Percentiles rank a stretch among this genome's conserved stretches.
These are phyloP conservation scores for Paecilomyces dactylethromorphus DNA, from an alignment of 2,329 filamentous ascomycete genomes.

Conservation along the genomic window DNA sequence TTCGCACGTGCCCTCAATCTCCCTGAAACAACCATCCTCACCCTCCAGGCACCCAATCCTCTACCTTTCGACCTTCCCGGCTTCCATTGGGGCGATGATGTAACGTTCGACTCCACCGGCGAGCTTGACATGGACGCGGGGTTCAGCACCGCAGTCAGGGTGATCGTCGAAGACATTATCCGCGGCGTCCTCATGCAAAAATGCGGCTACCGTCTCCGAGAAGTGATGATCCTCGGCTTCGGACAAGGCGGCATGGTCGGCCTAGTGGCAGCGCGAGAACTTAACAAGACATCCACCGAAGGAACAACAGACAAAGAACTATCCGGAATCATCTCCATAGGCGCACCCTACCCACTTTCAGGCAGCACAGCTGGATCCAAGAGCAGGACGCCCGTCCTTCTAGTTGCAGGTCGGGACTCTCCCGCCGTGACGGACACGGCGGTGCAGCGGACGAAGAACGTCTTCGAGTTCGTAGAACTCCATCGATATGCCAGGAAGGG, in stretches of 20 bases:
- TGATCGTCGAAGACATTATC: slow-evolving; percentile 49
- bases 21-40: slow-evolving; percentile 69
- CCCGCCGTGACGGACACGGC: slow-evolving; percentile 56
- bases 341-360: slow-evolving; percentile 34
- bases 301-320: slow-evolving; percentile 15
- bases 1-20: slow-evolving; percentile 65
- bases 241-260: slow-evolving; percentile 62
- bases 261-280: slow-evolving; percentile 47
- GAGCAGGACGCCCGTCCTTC: slow-evolving; percentile 34
- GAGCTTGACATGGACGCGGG: slow-evolving; percentile 57
- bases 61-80: slow-evolving; percentile 64
- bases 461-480: slow-evolving; percentile 61
- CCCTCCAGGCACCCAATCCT: slow-evolving; percentile 63
- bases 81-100: slow-evolving; percentile 65
- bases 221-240: slow-evolving; percentile 60
- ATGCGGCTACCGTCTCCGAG: slow-evolving; percentile 54
- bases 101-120: slow-evolving; percentile 48
- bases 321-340: slow-evolving; percentile 37
- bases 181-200: slow-evolving; percentile 44
- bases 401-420: slow-evolving; percentile 34
- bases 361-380: slow-evolving; percentile 22
- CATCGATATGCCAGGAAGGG: slow-evolving; percentile 64
- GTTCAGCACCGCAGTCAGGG: slow-evolving; percentile 43
- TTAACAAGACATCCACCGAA: slow-evolving; percentile 16
- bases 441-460: slow-evolving; percentile 56